Evolutionary conservation across 2,329 filamentous ascomycete genomes (phyloP), one percentile per base, ranked within the genome.

Genomic region (Aspergillus hiratsukae): DNA sequence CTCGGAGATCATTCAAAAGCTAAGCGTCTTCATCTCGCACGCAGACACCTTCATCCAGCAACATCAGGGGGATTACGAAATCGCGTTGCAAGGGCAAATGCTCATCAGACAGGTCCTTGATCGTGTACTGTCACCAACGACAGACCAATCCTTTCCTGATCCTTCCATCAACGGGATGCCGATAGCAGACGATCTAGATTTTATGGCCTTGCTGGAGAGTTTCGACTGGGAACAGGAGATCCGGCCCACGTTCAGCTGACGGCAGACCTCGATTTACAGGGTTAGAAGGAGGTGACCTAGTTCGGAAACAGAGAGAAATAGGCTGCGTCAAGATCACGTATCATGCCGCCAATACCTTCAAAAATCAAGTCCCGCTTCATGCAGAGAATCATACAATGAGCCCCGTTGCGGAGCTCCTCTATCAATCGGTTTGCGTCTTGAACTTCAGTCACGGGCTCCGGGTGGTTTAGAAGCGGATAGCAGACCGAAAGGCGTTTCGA

Each of bases 291-390:
- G 11, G 31, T 17, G 8, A 21, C 10, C 10, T 43, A 43, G n/a
- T 43, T 10, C 6, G 8, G n/a, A 9, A 43, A 43, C 17, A 43
- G 40, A 25, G 60, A 60, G 35, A 57, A 29, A 56, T 66, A 66
- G 10, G 61, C 57, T 10, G 56, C 58, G 37, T 69, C 65, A 23
- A 68, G 54, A 49, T 68, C 64, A 10, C 57, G 57, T 1, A 54
- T 61, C 62, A 68, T 68, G 10, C 53, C 57, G 1, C 51, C 54
- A 14, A 67, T 57, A 1, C 66, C 66, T 27, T 64, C 66, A 45
- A 67, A 69, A 3, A 66, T 52, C 2, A 57, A 27, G 57, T 65
- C 61, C 1, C 54, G 54, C 40, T 58, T 63, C 54, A 69, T 48
- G 23, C 54, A 61, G 4, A 29, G 45, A 1, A 51, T 56, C 29